Conservation (phyloP, 202 grass and related monocot genomes). For the Schoenoplectus tabernaemontani region DNA sequence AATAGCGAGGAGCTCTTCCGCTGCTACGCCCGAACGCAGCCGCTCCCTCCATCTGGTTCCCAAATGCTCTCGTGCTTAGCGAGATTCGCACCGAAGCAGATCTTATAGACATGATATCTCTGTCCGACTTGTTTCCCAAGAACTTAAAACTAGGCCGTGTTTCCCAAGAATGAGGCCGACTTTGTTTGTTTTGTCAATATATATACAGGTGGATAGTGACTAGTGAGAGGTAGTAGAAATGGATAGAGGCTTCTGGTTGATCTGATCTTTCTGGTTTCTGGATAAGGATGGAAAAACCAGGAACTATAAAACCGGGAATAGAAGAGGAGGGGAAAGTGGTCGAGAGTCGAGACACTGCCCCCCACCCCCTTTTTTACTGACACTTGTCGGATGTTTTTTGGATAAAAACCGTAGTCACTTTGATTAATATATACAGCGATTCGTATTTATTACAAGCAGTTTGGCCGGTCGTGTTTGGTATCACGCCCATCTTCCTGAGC, state of each 20-base stretch:
- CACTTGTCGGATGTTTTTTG: too few relatives aligned
- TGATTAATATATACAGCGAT: too few relatives aligned
- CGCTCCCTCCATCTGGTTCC: slow-evolving; percentile 23
- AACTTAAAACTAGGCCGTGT: background rate
- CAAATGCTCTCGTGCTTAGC: slow-evolving; percentile 11
- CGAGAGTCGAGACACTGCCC: background rate
- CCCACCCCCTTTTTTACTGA: too few relatives aligned
- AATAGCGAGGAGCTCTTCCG: slow-evolving; percentile 36
- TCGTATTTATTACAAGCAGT: too few relatives aligned
- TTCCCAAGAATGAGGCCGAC: slow-evolving; percentile 8
- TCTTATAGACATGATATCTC: slow-evolving; percentile 41
- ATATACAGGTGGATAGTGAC: background rate
- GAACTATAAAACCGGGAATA: background rate
- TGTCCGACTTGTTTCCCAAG: slow-evolving; percentile 15
- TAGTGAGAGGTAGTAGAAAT: background rate
- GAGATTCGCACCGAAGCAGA: background rate
- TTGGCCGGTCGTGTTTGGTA: too few relatives aligned
- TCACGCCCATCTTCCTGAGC: too few relatives aligned
- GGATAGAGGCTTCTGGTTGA: background rate
- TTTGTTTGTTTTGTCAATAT: background rate
- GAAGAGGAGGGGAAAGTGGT: background rate
- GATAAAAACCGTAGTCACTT: too few relatives aligned
- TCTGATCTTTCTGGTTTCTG: background rate
- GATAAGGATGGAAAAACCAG: slow-evolving; percentile 19
- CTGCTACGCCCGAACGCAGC: background rate